Percentiles rank a stretch among this genome's conserved stretches.
Conservation (phyloP, 352 stramenopile species). For the Globisporangium heterothallicum region DNA sequence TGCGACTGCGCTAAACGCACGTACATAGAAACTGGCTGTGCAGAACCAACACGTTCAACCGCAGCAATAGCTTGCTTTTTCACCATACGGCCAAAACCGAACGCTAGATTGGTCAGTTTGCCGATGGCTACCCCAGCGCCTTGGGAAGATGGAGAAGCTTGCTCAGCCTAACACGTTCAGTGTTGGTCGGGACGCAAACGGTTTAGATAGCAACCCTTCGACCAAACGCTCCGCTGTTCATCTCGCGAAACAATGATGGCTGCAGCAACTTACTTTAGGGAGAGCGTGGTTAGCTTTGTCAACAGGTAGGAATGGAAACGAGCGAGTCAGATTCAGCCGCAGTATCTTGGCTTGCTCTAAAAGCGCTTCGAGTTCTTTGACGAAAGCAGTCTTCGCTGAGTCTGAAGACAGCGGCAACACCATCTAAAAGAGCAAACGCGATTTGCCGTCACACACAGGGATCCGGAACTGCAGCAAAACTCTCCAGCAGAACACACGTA, state of each 20-base stretch:
- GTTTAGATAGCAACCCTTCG: neutral
- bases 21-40: constrained; percentile 47
- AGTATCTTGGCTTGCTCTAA: constrained; percentile 41
- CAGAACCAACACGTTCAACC: constrained; percentile 67
- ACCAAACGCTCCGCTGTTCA: neutral
- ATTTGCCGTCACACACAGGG: neutral
- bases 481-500: constrained; percentile 13
- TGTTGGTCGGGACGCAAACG: neutral
- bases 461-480: neutral
- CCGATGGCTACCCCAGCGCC: constrained; percentile 36
- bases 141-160: neutral
- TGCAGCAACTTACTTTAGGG: constrained; percentile 5
- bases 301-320: constrained; percentile 51
- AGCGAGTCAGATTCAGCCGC: constrained; percentile 43
- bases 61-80: constrained; percentile 82
- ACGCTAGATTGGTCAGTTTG: constrained; percentile 76
- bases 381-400: constrained; percentile 38
- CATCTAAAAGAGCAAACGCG: constrained; percentile 30
- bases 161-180: neutral
- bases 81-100: constrained; percentile 78
- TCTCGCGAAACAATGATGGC: neutral
- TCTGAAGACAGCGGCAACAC: constrained; percentile 44
- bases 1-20: constrained; percentile 1
- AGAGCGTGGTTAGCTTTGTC: constrained; percentile 13
- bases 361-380: constrained; percentile 49